Conservation (phyloP, 495 filamentous ascomycete species). For the Beverwykella pulmonaria region DNA sequence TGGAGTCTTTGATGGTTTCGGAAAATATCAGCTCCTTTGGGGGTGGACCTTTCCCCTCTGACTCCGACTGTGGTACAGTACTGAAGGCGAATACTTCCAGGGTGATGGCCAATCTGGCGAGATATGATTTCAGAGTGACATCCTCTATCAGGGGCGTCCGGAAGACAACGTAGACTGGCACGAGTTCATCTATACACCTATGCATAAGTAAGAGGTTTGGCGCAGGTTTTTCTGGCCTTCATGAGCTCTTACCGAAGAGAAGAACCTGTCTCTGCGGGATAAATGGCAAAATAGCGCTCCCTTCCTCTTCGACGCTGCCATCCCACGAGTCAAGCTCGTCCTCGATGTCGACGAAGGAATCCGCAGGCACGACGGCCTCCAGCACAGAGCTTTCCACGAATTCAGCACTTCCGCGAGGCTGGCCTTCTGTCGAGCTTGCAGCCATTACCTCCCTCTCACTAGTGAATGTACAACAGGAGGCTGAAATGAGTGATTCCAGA, state of each 20-base stretch:
- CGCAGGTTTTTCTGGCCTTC: not conserved
- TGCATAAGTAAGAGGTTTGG: slow-evolving; percentile 63
- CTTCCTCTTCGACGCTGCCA: slow-evolving; percentile 54
- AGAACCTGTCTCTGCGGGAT: slow-evolving; percentile 49
- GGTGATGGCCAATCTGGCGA: slow-evolving; percentile 65
- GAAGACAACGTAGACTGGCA: slow-evolving; percentile 72
- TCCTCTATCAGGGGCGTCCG: slow-evolving; percentile 66
- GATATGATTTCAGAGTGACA: slow-evolving; percentile 58
- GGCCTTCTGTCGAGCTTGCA: slow-evolving; percentile 8
- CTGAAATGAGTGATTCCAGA: not conserved
- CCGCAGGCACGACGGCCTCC: slow-evolving; percentile 75
- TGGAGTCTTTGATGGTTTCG: slow-evolving; percentile 59
- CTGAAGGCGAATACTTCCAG: slow-evolving; percentile 74
- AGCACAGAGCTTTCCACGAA: slow-evolving; percentile 74
- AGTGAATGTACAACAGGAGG: not conserved
- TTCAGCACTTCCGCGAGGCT: slow-evolving; percentile 46
- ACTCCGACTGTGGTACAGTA: slow-evolving; percentile 49
- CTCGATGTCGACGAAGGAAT: slow-evolving; percentile 66
- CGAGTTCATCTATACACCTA: slow-evolving; percentile 72
- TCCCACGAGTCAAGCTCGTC: slow-evolving; percentile 56
- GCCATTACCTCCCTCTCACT: slow-evolving; percentile 18
- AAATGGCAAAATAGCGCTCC: slow-evolving; percentile 39
- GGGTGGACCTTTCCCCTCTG: slow-evolving; percentile 23
- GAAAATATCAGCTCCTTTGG: slow-evolving; percentile 66
- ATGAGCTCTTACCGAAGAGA: slow-evolving; percentile 67